These are phyloP conservation scores for grape (Vitis vinifera) DNA, from an alignment of 164 flowering plant species.

Conservation along the genomic window DNA sequence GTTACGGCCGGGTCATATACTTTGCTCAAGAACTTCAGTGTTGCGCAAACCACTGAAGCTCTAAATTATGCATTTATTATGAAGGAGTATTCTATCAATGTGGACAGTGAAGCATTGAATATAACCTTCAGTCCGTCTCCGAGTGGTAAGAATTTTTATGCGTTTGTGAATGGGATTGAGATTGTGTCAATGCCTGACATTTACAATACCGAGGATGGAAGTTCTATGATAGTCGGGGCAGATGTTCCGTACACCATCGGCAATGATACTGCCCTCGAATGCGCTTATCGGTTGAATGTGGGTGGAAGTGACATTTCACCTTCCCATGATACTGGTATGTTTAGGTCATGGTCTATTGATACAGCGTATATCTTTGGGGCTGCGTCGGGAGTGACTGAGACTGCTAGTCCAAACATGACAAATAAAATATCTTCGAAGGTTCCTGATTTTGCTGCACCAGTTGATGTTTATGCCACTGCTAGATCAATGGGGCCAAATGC, in stretches of 20 bases:
- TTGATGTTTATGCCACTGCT: conserved; percentile 58
- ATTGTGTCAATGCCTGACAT: conserved; percentile 77
- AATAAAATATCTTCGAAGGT: conserved; percentile 33
- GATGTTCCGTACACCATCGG: conserved; percentile 23
- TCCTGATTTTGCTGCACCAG: conserved; percentile 66
- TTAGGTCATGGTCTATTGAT: conserved; percentile 70
- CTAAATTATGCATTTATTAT: conserved; percentile 52
- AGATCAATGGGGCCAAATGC: conserved; percentile 71
- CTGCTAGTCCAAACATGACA: conserved; percentile 31
- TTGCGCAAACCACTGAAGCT: conserved; percentile 55
- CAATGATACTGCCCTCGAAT: conserved; percentile 70
- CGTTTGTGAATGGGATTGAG: conserved; percentile 94
- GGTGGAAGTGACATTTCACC: conserved; percentile 74
- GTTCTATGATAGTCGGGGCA: conserved; percentile 41
- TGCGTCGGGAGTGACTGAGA: conserved; percentile 51
- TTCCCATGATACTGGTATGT: conserved; percentile 56
- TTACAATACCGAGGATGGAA: conserved; percentile 33
- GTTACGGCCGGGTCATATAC: conserved; percentile 50
- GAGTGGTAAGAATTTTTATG: conserved; percentile 47
- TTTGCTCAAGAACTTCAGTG: conserved; percentile 75
- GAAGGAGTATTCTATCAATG: conserved; percentile 68
- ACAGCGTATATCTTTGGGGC: conserved; percentile 48
- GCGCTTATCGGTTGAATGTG: conserved; percentile 69
- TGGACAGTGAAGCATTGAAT: conserved; percentile 38
- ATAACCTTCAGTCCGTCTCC: conserved; percentile 64